phyloP scores from a whole-genome alignment of 306 rosid species.

The Benincasa hispida region DNA sequence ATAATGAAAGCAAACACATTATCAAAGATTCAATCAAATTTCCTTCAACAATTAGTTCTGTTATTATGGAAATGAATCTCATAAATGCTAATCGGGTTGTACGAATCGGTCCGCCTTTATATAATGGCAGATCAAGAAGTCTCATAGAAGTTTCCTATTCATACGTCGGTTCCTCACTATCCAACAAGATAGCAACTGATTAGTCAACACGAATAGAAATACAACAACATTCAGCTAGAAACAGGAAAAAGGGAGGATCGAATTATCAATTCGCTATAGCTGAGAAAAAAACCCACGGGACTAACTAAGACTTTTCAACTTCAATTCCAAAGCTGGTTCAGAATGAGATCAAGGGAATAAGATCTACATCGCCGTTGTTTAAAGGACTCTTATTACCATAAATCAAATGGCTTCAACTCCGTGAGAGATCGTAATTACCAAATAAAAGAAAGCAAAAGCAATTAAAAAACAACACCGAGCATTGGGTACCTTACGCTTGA shows the following conservation, averaged over 20 bases:
- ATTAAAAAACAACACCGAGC: background rate
- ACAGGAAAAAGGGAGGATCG: background rate
- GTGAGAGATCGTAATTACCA: background rate
- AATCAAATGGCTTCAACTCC: background rate
- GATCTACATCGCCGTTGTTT: background rate
- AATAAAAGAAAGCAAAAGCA: background rate
- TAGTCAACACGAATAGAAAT: background rate
- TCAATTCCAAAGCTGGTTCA: background rate
- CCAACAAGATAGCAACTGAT: background rate
- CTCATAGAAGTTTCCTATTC: background rate
- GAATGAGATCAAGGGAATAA: background rate
- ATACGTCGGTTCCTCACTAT: background rate
- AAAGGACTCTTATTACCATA: background rate
- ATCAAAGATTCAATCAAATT: background rate
- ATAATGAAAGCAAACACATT: background rate
- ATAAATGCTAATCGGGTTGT: background rate
- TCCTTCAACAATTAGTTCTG: background rate
- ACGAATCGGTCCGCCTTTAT: background rate
- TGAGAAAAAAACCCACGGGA: background rate
- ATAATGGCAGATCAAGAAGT: slow-evolving; percentile 1
- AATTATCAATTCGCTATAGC: background rate
- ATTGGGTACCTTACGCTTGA: slow-evolving; percentile 82
- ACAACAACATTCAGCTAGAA: background rate
- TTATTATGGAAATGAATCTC: background rate
- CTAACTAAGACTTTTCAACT: background rate